Conservation (phyloP, 108 stramenopile species). For the Cyclotella sp. region DNA sequence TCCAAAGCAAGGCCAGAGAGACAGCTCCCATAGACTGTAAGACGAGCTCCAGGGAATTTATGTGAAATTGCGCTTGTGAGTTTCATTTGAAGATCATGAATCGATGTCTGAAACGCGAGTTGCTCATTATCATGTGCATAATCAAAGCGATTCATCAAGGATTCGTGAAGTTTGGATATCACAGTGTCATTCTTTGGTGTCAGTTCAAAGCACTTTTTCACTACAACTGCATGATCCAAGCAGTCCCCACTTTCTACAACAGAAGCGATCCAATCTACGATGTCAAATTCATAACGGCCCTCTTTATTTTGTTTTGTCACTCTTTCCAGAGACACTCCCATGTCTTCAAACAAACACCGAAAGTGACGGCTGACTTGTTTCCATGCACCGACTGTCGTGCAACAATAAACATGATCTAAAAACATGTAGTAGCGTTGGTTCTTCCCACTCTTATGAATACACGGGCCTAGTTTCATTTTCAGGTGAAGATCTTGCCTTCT, state of each 20-base stretch:
- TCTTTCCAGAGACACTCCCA: constrained; percentile 4
- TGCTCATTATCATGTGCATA: constrained; percentile 28
- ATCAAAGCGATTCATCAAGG: constrained; percentile 29
- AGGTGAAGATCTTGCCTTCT: constrained; percentile 14
- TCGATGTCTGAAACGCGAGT: constrained; percentile 18
- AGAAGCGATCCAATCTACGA: constrained; percentile 20
- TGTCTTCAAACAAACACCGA: constrained; percentile 22
- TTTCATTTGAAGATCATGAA: constrained; percentile 25
- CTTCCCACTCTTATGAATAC: constrained; percentile 21
- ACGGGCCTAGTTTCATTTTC: constrained; percentile 44
- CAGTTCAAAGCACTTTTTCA: constrained; percentile 27
- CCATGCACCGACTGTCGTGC: constrained; percentile 20
- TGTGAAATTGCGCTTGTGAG: constrained; percentile 39
- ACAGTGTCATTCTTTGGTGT: constrained; percentile 6
- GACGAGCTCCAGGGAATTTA: constrained; percentile 25
- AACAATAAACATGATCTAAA: constrained; percentile 27
- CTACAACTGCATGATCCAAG: constrained; percentile 15
- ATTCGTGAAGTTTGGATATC: constrained; percentile 17
- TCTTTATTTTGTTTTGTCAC: constrained; percentile 21
- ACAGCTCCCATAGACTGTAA: constrained; percentile 80
- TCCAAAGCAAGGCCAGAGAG: constrained; percentile 71
- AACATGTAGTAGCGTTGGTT: constrained; percentile 21
- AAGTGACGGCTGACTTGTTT: constrained; percentile 10
- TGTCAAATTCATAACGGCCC: background rate
- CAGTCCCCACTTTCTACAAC: constrained; percentile 29